Base-by-base conservation (phyloP, 148 eudicot species). In the Chenopodium berlandieri region DNA sequence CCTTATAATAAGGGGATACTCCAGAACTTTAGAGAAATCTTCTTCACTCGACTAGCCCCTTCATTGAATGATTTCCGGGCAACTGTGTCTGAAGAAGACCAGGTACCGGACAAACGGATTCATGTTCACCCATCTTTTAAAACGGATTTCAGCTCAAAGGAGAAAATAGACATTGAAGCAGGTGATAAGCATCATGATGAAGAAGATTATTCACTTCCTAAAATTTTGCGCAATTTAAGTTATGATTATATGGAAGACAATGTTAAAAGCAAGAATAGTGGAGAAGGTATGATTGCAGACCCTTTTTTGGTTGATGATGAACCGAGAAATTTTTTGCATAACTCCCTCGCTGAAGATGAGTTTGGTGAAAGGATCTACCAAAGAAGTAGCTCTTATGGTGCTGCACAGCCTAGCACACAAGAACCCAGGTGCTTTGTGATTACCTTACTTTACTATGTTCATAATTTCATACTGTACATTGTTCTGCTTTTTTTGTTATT, bases 131-230 rank as follows among this genome's bases (percentile, higher is more conserved):
- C 84, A 25, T 80, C 87, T 70, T 83, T 82, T 77, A 80, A 65
- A 66, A 90, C 76, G 71, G 83, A 76, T 82, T 74, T 83, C 48
- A 86, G 89, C 90, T 77, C 92, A 20, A 91, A 91, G 86, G 98
- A 94, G 84, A 94, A 92, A 75, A 90, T 89, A 19, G 95, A 94
- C 82, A 86, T 91, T 71, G 98, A 92, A 73, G 91, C 91, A 91
- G 92, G 92, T 50, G 78, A 75, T 81, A 88, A 81, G 79, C 82
- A 83, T 76, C 52, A 62, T 7, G 88, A 81, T n/a, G 89, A 82
- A 31, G 86, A 84, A 79, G 90, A 85, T 67, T 77, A 86, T 78
- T 80, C 90, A 73, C 91, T 96, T 70, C 98, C 99, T 69, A 91
- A 96, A 77, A 91, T 96, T 81, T 82, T 96, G 81, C 89, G 89